Evolutionary conservation across 2,329 filamentous ascomycete species (phyloP).

Genomic region (Fusarium ambrosium): DNA sequence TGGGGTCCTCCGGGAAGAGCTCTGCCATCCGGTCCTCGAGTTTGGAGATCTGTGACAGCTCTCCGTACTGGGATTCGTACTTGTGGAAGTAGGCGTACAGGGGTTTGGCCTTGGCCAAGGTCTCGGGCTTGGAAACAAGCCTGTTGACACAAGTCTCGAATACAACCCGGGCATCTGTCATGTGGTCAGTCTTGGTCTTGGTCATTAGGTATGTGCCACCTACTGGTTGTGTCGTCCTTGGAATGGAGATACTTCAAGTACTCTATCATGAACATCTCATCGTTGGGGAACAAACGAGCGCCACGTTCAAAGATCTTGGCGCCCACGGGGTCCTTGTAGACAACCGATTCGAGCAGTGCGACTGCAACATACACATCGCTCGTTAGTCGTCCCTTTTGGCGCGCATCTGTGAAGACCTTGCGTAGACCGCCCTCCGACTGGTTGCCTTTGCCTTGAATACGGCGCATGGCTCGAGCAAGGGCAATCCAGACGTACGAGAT

Average conservation of each 20-base stretch:
- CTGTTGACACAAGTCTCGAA: slow-evolving; percentile 95
- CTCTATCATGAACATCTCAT: slow-evolving; percentile 93
- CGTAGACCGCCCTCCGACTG: slow-evolving; percentile 81
- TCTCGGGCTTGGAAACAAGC: slow-evolving; percentile 82
- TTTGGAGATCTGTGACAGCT: slow-evolving; percentile 89
- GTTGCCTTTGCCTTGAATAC: slow-evolving; percentile 86
- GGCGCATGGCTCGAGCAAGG: slow-evolving; percentile 91
- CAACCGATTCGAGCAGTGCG: slow-evolving; percentile 93
- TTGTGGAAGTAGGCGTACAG: slow-evolving; percentile 94
- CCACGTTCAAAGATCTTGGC: slow-evolving; percentile 97
- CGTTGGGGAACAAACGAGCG: slow-evolving; percentile 91
- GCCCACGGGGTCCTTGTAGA: slow-evolving; percentile 93
- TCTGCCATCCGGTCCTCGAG: slow-evolving; percentile 94
- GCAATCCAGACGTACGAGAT: slow-evolving; percentile 97
- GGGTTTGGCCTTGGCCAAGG: slow-evolving; percentile 80
- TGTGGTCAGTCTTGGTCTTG: slow-evolving; percentile 32
- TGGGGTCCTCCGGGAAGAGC: slow-evolving; percentile 90
- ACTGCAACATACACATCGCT: slow-evolving; percentile 96
- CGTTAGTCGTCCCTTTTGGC: slow-evolving; percentile 87
- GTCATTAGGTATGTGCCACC: slow-evolving; percentile 54
- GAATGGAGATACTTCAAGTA: slow-evolving; percentile 96
- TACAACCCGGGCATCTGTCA: slow-evolving; percentile 87
- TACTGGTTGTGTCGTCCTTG: slow-evolving; percentile 93
- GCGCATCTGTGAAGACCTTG: slow-evolving; percentile 89
- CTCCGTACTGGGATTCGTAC: slow-evolving; percentile 94